A percentile compares a stretch with the other conserved stretches of the same genome.
phyloP scores from a whole-genome alignment of 305 asterid genomes.

The Fraxinus angustifolia region DNA sequence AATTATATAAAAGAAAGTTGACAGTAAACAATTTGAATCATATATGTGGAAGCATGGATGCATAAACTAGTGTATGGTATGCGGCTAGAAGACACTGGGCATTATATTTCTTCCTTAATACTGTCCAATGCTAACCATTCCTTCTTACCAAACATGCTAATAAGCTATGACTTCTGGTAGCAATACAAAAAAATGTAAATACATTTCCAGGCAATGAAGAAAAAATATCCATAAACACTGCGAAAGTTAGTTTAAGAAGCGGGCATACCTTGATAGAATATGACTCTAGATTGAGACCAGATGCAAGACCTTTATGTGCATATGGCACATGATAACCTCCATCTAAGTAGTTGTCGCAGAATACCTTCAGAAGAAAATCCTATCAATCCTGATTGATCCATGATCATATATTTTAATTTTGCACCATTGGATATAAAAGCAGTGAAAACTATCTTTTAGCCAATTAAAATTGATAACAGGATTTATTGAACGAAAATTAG shows the following conservation, averaged over 20 bases:
- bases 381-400: neutral
- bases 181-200: neutral
- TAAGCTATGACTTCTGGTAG: neutral
- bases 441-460: conserved; percentile 1
- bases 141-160: neutral
- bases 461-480: neutral
- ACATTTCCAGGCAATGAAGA: neutral
- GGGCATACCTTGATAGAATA: conserved; percentile 57
- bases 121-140: neutral
- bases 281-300: conserved; percentile 67
- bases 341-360: conserved; percentile 88
- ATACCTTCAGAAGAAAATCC: conserved; percentile 51
- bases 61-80: neutral
- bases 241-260: neutral
- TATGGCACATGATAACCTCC: conserved; percentile 91
- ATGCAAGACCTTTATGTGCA: conserved; percentile 79
- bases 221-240: neutral
- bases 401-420: neutral
- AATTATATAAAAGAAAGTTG: neutral
- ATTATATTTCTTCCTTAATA: neutral
- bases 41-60: neutral
- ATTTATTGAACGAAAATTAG: neutral
- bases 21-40: neutral
- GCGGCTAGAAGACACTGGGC: neutral
- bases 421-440: neutral